Conservation (phyloP, 495 filamentous ascomycete species). For the Podospora conica region DNA sequence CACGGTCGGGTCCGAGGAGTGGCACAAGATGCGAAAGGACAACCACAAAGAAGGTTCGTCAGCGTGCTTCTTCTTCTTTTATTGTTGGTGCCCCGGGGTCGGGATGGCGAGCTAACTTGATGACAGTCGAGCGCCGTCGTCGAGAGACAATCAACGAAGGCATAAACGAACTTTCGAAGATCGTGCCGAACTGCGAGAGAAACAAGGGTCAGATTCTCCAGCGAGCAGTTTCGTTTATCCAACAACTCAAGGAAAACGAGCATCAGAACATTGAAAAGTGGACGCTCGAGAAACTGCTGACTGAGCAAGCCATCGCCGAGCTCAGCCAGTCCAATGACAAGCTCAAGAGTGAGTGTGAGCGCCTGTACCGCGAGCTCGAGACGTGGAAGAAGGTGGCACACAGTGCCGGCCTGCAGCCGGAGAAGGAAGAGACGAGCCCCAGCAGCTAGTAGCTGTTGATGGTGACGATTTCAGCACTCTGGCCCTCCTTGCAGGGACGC, state of each 20-base stretch:
- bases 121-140: conserved; percentile 84
- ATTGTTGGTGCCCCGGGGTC: neutral
- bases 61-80: too few species aligned
- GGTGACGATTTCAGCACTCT: neutral
- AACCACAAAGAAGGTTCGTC: conserved; percentile 96
- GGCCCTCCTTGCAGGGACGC: neutral
- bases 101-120: neutral
- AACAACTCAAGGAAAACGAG: conserved; percentile 90
- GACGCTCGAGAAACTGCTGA: conserved; percentile 92
- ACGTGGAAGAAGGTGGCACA: conserved; percentile 81
- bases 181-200: conserved; percentile 96
- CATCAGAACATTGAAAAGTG: conserved; percentile 90
- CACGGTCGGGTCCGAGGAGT: conserved; percentile 90
- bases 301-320: conserved; percentile 89
- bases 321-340: conserved; percentile 85
- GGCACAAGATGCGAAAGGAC: conserved; percentile 95
- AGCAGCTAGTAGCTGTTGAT: conserved; percentile 19
- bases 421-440: conserved; percentile 37
- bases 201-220: conserved; percentile 97
- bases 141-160: conserved; percentile 99
- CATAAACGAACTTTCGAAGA: conserved; percentile 96
- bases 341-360: conserved; percentile 70
- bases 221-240: conserved; percentile 89
- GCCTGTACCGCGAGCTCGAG: conserved; percentile 67
- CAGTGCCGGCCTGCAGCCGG: conserved; percentile 58